Conservation (phyloP, 2,329 filamentous ascomycete genomes). For the Tolypocladium ovalisporum region DNA sequence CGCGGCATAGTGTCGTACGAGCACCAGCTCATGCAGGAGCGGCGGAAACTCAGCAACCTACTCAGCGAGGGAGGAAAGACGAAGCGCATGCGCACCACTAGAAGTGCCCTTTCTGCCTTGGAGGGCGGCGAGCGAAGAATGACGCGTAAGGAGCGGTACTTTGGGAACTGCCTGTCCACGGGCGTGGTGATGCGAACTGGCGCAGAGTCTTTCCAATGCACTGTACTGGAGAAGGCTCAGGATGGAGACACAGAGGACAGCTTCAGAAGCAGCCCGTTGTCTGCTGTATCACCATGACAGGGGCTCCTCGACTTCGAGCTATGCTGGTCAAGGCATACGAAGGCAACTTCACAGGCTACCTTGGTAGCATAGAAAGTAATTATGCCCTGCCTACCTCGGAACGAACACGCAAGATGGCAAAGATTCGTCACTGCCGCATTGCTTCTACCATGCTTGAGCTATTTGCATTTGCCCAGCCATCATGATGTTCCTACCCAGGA, state of each 20-base stretch:
- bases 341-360: neutral
- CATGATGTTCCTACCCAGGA: too few species aligned
- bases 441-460: neutral
- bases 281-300: slow-evolving; percentile 2
- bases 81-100: slow-evolving; percentile 55
- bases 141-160: slow-evolving; percentile 63
- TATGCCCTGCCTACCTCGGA: neutral
- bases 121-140: slow-evolving; percentile 60
- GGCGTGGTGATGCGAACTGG: slow-evolving; percentile 56
- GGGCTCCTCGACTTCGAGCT: neutral
- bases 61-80: slow-evolving; percentile 44
- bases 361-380: neutral
- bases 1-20: slow-evolving; percentile 75
- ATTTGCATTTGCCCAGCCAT: neutral
- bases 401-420: neutral
- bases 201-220: slow-evolving; percentile 17
- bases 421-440: neutral
- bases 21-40: slow-evolving; percentile 55
- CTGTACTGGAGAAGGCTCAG: slow-evolving; percentile 8
- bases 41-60: slow-evolving; percentile 50
- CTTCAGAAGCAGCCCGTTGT: slow-evolving; percentile 2
- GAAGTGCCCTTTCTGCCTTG: slow-evolving; percentile 64
- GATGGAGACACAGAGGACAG: slow-evolving; percentile 6
- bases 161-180: slow-evolving; percentile 49
- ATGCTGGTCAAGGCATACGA: neutral